A percentile compares a stretch with the other conserved stretches of the same genome.
phyloP scores from a whole-genome alignment of 2,329 filamentous ascomycete species.

The Diaporthe nobilis region DNA sequence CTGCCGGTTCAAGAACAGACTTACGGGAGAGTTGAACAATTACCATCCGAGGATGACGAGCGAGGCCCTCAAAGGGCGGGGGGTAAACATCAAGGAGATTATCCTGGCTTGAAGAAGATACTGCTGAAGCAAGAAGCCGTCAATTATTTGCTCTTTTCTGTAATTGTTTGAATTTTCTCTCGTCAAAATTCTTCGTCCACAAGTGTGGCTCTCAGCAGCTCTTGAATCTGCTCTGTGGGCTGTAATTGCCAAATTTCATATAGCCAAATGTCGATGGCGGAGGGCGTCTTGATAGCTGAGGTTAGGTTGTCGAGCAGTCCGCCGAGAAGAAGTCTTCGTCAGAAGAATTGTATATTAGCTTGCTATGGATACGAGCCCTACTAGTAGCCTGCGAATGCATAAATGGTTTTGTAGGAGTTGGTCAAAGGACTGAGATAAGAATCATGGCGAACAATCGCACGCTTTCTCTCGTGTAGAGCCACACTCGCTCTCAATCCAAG shows the following conservation, averaged over 20 bases:
- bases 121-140: background rate
- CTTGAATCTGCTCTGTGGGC: background rate
- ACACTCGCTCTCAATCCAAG: background rate
- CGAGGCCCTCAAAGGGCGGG: background rate
- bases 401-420: background rate
- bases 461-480: background rate
- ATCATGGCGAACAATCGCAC: background rate
- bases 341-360: background rate
- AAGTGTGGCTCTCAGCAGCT: background rate
- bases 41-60: slow-evolving; percentile 3
- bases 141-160: background rate
- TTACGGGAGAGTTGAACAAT: background rate
- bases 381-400: background rate
- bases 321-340: background rate
- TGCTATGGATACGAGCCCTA: background rate
- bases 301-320: no score
- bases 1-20: background rate
- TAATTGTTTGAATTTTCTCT: background rate
- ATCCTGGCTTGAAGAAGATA: background rate
- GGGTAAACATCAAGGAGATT: background rate
- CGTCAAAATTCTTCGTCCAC: background rate
- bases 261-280: no score
- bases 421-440: background rate
- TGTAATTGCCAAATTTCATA: no score
- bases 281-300: no score